Evolutionary conservation across 805 yeast species (phyloP).

Genomic region (Wickerhamomyces rabaulensis): DNA sequence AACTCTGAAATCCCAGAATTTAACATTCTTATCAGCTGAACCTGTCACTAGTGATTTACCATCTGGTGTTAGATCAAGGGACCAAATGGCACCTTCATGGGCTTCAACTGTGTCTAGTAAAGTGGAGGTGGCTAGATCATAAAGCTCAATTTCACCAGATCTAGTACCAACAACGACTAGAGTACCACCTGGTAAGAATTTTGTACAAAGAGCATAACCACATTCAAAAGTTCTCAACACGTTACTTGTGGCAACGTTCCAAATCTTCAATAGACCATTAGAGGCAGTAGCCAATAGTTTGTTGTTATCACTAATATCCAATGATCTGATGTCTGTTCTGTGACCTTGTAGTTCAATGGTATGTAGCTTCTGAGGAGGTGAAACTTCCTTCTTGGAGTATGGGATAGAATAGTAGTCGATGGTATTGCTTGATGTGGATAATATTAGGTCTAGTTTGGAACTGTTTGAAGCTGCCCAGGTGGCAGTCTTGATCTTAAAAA

Average conservation of each 20-base stretch:
- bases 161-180: constrained; percentile 85
- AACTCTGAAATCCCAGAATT: constrained; percentile 81
- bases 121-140: constrained; percentile 81
- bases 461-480: constrained; percentile 53
- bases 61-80: constrained; percentile 79
- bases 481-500: constrained; percentile 57
- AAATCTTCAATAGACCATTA: constrained; percentile 80
- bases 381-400: constrained; percentile 49
- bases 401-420: constrained; percentile 66
- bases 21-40: constrained; percentile 86
- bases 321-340: constrained; percentile 80
- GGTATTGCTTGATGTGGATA: constrained; percentile 68
- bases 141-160: constrained; percentile 76
- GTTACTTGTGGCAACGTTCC: constrained; percentile 71
- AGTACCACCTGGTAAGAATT: constrained; percentile 88
- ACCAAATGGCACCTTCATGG: constrained; percentile 83
- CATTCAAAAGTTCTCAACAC: constrained; percentile 85
- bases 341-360: constrained; percentile 79
- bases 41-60: constrained; percentile 86
- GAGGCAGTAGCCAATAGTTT: constrained; percentile 83
- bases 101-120: constrained; percentile 71
- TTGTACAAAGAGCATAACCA: constrained; percentile 78
- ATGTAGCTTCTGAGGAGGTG: constrained; percentile 42
- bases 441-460: constrained; percentile 52
- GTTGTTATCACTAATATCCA: constrained; percentile 78